Evolutionary conservation across 2,329 filamentous ascomycete species (phyloP), one percentile per base, ranked within the genome.

Genomic region (Coniochaeta sp.): DNA sequence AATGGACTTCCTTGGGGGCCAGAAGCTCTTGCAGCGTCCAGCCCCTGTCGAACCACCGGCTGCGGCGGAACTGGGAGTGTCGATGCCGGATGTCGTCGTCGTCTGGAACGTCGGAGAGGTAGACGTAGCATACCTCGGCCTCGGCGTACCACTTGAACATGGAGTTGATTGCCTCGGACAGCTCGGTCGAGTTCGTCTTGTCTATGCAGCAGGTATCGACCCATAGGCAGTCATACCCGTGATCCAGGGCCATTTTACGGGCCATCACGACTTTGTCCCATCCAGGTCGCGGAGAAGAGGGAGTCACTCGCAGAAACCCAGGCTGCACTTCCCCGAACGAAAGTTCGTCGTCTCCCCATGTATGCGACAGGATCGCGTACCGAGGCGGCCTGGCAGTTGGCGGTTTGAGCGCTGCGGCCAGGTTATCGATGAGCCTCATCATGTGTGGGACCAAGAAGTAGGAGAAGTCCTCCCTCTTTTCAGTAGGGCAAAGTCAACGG

Each of bases 201-300:
- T 45, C 40, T 16, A 45, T 45, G 12, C 40, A 45, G 40, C 40
- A 45, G 9, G 40, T 45, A 12, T 45, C 60, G 7, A 60, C 56
- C 60, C 60, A 62, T 13, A 59, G 50, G 20, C 59, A 58, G 1
- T 52, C 35, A 6, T 49, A 54, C 12, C 54, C 53, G 24, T 56
- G 51, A 45, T n/a, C 31, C 35, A 9, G 38, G 35, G 52, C 48
- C 13, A 18, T 45, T 8, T 7, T 5, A 16, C 52, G 51, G 2
- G 27, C 24, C 3, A 32, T 40, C 20, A 26, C 20, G 26, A 53
- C 16, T 26, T 53, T 53, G 13, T 30, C 42, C 20, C 30, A 40
- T 6, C n/a, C 16, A n/a, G n/a, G n/a, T n/a, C n/a, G n/a, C n/a
- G n/a, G n/a, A n/a, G n/a, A n/a, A n/a, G n/a, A n/a, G n/a, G n/a